Base-by-base conservation (phyloP, 2,329 filamentous ascomycete species). In the Diaporthe sp. region DNA sequence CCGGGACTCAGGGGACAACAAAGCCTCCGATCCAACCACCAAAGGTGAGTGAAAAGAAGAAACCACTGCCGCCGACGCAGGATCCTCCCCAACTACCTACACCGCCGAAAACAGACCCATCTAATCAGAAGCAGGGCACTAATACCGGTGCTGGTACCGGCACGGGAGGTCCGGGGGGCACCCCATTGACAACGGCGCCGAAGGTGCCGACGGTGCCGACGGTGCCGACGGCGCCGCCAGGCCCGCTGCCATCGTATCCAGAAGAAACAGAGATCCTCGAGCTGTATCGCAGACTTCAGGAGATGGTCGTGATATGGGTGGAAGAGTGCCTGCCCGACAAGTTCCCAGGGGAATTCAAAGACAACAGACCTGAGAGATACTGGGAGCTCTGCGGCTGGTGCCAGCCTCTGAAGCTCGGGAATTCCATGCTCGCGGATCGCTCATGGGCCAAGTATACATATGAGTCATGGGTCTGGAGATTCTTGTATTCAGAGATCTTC, bases 401-500 rank as follows among this genome's bases (percentile, higher is more conserved):
- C 47, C 17, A 12, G 64, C 47, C 64, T 17, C 2, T 54, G 33
- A 38, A 9, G 15, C 33, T 54, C 10, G 64, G 64, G 47, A 1
- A 40, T 5, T 8, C 7, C 4, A 8, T 68, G n/a, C 64, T 68
- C n/a, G 15, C 8, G 7, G 10, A 54, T 13, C 19, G 33, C 0
- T 12, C 33, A n/a, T 54, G 22, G 17, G 70, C 70, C 35, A 72
- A 64, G 35, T 64, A 72, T 5, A 28, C 64, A 19, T 72, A 54
- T n/a, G 57, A 72, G 55, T 42, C 70, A 22, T 61, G 70, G 35
- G 54, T 72, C 25, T 72, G 70, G 70, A 54, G n/a, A 19, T 19
- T 54, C 28, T 25, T 72, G 10, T 3, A 64, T 35, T n/a, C 33
- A 54, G 47, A 54, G n/a, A 72, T 72, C 8, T 61, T 72, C 45